Base-by-base conservation (phyloP, 202 grass and related monocot species). In the Eragrostis tef region DNA sequence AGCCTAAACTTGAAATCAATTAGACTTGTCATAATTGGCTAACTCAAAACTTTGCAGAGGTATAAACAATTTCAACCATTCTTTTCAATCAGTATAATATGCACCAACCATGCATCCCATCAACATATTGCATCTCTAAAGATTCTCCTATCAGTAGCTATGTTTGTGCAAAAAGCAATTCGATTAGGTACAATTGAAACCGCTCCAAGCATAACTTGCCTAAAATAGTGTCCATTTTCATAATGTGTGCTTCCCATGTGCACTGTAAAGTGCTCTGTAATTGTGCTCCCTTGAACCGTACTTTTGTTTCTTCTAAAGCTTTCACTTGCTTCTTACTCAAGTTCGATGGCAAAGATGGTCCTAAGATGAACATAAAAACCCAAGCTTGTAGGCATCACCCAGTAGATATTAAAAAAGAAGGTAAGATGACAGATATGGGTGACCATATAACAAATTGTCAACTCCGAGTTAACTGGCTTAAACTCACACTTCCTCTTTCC, bases 211-310 rank as follows among this genome's bases (percentile, higher is more conserved):
- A 69, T 77, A 50, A 26, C 10, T 6, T 45, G 64, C n/a, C 34
- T 73, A 77, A 77, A 77, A 84, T 14, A 59, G 56, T 67, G 60
- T 34, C 27, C 11, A 15, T 59, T 58, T 70, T 51, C 12, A 48
- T 13, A 59, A 51, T 84, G 19, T 42, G 73, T 84, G 73, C 63
- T 61, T 70, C 52, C 82, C 81, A 77, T 84, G 72, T 84, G 81
- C 81, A 17, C 51, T 46, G 34, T 9, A 70, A 84, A 84, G 73
- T 54, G 64, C 22, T 50, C 15, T 43, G 63, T 76, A 68, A 70
- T 84, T 76, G 17, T 70, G 61, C 56, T 76, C 50, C 10, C 61
- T 59, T 76, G 71, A 53, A 84, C 73, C 49, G 59, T 70, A 9
- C 12, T 77, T 83, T 84, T 46, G 71, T 17, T 60, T 52, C 42